Evolutionary conservation across 164 flowering plant species (phyloP), one percentile per base, ranked within the genome.

Genomic region (Umbilicus rupestris): DNA sequence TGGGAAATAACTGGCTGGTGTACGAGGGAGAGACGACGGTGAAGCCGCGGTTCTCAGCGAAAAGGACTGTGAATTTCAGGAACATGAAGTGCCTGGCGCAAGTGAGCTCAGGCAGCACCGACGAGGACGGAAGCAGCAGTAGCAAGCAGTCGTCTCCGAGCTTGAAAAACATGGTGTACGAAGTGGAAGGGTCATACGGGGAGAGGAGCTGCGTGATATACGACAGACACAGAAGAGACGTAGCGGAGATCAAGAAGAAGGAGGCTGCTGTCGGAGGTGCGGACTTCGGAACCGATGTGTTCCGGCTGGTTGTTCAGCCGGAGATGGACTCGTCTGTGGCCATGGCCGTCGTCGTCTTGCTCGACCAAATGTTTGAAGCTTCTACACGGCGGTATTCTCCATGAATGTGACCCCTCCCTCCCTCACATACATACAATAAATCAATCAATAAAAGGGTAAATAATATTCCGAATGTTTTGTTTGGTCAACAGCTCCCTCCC

Each of bases 331-430:
- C 65, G 3, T 10, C 29, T 7, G 65, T 63, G 19, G 42, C 65
- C 3, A 63, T 63, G 65, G 65, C 46, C 10, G 45, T 63, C 2
- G 65, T 63, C 26, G 39, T 63, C 44, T 26, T 63, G 7, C 65
- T 63, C 15, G 65, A 63, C 9, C 65, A 63, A 9, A 63, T 63
- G 65, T 63, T 63, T 31, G 65, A 63, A 41, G 45, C 65, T 63
- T 63, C 46, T 39, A 7, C 39, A 20, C 19, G 42, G 45, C 45
- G 42, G 37, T 62, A 22, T 29, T 19, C 60, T 11, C 15, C 26
- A 55, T 29, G 60, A 55, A 41, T 41, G 44, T 14, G 2, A 14
- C 44, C 12, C 44, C 12, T 9, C 12, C 12, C 44, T 6, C 10
- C 44, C 6, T 41, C 7, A 41, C 9, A 52, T 52, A 52, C 58